Evolutionary conservation across 2,329 filamentous ascomycete genomes (phyloP), one percentile per base, ranked within the genome.

Genomic region (Emmonsia crescens): DNA sequence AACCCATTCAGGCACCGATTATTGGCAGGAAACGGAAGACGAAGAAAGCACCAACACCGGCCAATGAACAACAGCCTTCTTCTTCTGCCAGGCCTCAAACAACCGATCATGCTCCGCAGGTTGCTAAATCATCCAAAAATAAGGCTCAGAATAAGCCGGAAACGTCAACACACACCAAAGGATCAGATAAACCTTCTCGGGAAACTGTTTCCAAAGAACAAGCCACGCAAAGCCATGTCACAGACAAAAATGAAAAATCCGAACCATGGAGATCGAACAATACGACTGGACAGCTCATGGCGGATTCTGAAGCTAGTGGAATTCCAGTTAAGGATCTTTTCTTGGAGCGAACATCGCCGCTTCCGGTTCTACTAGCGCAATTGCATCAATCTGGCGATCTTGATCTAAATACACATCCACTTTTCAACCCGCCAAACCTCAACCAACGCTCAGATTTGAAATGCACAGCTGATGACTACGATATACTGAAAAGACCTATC

Each of bases 11-110:
- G 66, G 85, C 83, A 52, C 84, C 85, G 0, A 86, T 87, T 51
- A 73, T 86, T 62, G 83, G 83, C 27, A 77, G 85, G 49, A 86
- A 86, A 73, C 85, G 85, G 68, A 87, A 81, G 66, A 77, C 78
- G 29, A 80, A 79, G 71, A 80, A 79, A 64, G 69, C 77, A 4
- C 71, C 74, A 6, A 64, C 70, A 9, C 65, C 64, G 31, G 52
- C 61, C 42, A 44, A 49, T 5, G 59, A 64, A 55, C 27, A 57
- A 29, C 46, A 12, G 12, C 5, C 46, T 27, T 24, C 40, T 46
- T 21, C 44, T 40, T 44, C 60, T 24, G 67, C 66, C 33, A 48
- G 31, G 10, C 16, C 48, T 21, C 49, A 62, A 24, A 66, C 24
- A n/a, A 66, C 24, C 10, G 65, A 21, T 57, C 14, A 3, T 36